Evolutionary conservation across 371 early-diverging fungal genomes (phyloP), one percentile per base, ranked within the genome.

Genomic region (Spraguea lophii): DNA sequence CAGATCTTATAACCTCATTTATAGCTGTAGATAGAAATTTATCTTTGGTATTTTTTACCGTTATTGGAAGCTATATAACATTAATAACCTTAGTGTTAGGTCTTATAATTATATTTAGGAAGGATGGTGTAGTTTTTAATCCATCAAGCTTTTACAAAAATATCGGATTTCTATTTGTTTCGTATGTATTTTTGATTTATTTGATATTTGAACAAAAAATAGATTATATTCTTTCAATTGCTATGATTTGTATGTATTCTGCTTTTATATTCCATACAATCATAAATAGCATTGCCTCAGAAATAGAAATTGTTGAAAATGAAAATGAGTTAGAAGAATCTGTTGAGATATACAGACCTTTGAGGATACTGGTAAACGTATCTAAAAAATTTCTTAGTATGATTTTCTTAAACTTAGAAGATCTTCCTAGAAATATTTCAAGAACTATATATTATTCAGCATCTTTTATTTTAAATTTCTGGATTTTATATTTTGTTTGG

Each of bases 41-140:
- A 20, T 16, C 12, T 20, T 12, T 15, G n/a, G 46, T 21, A 16
- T 24, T 46, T 2, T 46, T 12, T 35, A 20, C 17, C 3, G 12
- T 26, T 25, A 13, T 46, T 2, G 46, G 46, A 30, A 16, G 17
- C 6, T 34, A 25, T 19, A 10, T 46, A 19, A 25, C 25, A 7
- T 12, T 46, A 12, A 46, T 25, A 13, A 46, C 46, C 2, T 12
- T 46, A 27, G 46, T 46, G 4, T 22, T 46, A 2, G 46, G 46
- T 34, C 16, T 15, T 1, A 3, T 16, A 17, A 26, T 46, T 26
- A 6, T 46, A 3, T 46, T 27, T 20, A 16, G 20, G 7, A 34
- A 19, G 12, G 19, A 13, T 7, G 13, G 12, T 25, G 27, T 25
- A 4, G 26, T 25, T 7, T 25, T 46, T 16, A 25, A 21, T 9